A percentile compares a stretch with the other conserved stretches of the same genome.
These are phyloP conservation scores for Tuber brumale DNA, from an alignment of 495 filamentous ascomycete genomes.

Conservation along the genomic window DNA sequence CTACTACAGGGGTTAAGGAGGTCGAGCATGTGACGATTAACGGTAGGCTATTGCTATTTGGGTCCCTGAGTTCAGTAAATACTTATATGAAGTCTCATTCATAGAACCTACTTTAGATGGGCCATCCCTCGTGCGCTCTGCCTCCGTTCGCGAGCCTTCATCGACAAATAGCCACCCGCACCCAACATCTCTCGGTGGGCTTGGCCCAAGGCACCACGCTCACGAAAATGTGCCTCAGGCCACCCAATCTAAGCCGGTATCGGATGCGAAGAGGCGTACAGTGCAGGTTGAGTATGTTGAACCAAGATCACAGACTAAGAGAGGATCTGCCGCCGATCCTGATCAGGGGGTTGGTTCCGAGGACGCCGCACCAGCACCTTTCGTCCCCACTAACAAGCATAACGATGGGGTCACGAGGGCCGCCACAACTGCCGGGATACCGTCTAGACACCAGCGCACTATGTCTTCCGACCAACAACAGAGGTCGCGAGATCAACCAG, in stretches of 20 bases:
- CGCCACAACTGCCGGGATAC: slow-evolving; percentile 42
- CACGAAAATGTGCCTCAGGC: slow-evolving; percentile 61
- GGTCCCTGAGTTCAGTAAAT: slow-evolving; percentile 4
- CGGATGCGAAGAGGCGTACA: slow-evolving; percentile 85
- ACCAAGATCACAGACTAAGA: slow-evolving; percentile 70
- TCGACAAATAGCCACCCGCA: slow-evolving; percentile 57
- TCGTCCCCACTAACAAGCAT: slow-evolving; percentile 36
- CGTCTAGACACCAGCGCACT: slow-evolving; percentile 39
- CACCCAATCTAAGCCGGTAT: slow-evolving; percentile 57
- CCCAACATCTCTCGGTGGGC: slow-evolving; percentile 56
- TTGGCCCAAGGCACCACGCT: slow-evolving; percentile 67
- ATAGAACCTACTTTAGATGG: slow-evolving; percentile 53
- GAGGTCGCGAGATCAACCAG: slow-evolving; percentile 48
- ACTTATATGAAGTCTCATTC: slow-evolving; percentile 41
- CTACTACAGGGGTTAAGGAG: slow-evolving; percentile 77
- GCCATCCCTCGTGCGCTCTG: slow-evolving; percentile 68
- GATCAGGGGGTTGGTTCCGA: slow-evolving; percentile 44
- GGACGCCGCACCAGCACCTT: slow-evolving; percentile 36
- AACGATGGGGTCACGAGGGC: slow-evolving; percentile 33
- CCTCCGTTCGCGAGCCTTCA: slow-evolving; percentile 81
- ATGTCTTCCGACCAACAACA: slow-evolving; percentile 31
- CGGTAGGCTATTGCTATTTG: slow-evolving; percentile 23
- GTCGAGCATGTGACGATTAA: slow-evolving; percentile 71
- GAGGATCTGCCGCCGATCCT: slow-evolving; percentile 47
- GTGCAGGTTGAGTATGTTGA: slow-evolving; percentile 98